Conservation (phyloP, 2,329 filamentous ascomycete genomes). For the Truncatella angustata region DNA sequence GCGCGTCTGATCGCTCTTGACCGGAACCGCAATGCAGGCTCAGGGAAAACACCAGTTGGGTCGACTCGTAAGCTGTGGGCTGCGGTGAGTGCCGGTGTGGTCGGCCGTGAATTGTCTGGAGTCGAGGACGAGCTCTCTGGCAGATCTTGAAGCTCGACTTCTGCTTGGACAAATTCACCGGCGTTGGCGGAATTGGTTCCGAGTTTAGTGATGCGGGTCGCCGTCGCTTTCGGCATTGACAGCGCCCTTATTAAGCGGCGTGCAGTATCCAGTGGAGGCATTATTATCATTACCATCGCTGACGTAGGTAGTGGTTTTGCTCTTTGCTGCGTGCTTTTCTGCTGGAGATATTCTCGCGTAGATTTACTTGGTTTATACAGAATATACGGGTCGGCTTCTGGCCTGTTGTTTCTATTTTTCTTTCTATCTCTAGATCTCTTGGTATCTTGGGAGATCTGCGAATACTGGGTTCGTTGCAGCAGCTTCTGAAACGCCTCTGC, state of each 20-base stretch:
- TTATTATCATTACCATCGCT: neutral
- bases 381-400: too few relatives aligned
- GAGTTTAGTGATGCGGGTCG: neutral
- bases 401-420: too few relatives aligned
- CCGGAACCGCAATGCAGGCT: neutral
- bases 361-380: neutral
- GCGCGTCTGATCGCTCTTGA: constrained; percentile 9
- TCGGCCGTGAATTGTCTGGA: neutral
- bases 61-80: neutral
- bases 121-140: neutral
- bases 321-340: neutral
- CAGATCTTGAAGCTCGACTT: constrained; percentile 15
- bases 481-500: neutral
- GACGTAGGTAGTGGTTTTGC: constrained; percentile 5
- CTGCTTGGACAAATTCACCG: constrained; percentile 14
- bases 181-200: constrained; percentile 3
- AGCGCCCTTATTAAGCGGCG: constrained; percentile 10
- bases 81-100: neutral
- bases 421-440: neutral
- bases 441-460: neutral
- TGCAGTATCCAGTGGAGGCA: neutral
- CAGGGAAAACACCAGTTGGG: neutral
- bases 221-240: neutral
- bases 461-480: neutral
- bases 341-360: neutral